phyloP scores from a whole-genome alignment of 352 stramenopile genomes.

The Thraustochytrium aureum region DNA sequence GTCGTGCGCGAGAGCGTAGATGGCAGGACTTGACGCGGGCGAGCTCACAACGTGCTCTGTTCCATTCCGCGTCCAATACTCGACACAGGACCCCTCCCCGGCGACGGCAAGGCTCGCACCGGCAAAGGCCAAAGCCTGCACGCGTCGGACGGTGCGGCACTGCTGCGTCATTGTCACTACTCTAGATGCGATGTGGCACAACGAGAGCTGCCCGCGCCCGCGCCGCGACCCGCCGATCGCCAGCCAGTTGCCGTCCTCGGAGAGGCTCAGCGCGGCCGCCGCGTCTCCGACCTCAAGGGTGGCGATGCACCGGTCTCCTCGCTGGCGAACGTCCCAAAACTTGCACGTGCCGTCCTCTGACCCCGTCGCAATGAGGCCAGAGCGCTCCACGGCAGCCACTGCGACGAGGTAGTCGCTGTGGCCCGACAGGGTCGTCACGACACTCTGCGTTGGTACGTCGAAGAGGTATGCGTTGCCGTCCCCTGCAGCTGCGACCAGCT shows the following conservation, averaged over 20 bases:
- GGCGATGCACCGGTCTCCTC: neutral
- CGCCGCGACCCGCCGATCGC: constrained; percentile 14
- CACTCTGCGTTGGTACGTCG: neutral
- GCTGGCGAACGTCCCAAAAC: constrained; percentile 31
- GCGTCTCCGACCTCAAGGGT: constrained; percentile 15
- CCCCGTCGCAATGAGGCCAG: constrained; percentile 17
- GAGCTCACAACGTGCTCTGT: neutral
- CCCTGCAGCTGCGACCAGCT: constrained; percentile 24
- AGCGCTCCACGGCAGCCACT: constrained; percentile 22
- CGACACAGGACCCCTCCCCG: neutral
- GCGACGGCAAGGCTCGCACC: constrained; percentile 3
- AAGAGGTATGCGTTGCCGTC: constrained; percentile 51
- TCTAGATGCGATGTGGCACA: constrained; percentile 33
- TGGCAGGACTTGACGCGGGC: neutral
- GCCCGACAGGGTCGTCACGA: constrained; percentile 11
- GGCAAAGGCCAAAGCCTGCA: constrained; percentile 12
- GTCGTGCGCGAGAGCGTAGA: neutral
- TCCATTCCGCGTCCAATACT: constrained; percentile 28
- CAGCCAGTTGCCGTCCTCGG: constrained; percentile 31
- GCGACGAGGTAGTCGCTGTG: constrained; percentile 20
- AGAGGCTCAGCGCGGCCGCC: constrained; percentile 13
- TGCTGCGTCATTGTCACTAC: constrained; percentile 7
- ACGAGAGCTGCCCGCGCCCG: neutral
- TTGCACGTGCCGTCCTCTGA: constrained; percentile 48
- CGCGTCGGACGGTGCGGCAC: neutral